Base-by-base conservation (phyloP, 2,329 filamentous ascomycete species). In the Didymella lethalis region DNA sequence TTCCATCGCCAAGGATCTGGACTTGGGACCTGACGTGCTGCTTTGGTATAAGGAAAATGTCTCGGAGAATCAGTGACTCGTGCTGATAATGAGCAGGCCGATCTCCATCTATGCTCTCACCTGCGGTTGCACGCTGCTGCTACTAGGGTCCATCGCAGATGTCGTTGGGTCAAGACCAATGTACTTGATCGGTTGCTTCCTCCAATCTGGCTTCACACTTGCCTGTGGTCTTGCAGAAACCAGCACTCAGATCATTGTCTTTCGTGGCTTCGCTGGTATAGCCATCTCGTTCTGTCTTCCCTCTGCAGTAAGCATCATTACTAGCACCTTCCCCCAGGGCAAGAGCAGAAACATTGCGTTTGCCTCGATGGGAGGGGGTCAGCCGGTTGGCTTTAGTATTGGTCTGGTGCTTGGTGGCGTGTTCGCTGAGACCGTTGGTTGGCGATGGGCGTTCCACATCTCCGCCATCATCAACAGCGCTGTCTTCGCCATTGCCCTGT, bases 401-500 rank as follows among this genome's bases (percentile, higher is more conserved):
- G 84, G 84, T 0, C 74, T 86, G 3, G 77, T 82, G 0, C 71
- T 86, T 3, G 81, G 83, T 28, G 83, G 83, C 55, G 61, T 85
- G 0, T 78, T 86, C 32, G 74, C 79, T 1, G 77, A 82, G 31
- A 78, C 74, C 0, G 77, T 83, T 45, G 82, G 82, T 2, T 86
- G 84, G 84, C 70, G 83, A 44, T 80, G 75, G 60, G 83, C 81
- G 0, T 87, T 82, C 63, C 81, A 84, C 61, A 73, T 83, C 3
- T 73, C 76, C 23, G 81, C 81, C 0, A 80, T 79, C 12, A 64
- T 82, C 28, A 82, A 79, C 28, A 72, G 74, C 2, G 47, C 76
- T 7, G 70, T 82, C 7, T 75, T 81, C n/a, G 62, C 75, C 1
- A 54, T 79, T 5, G 76, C 76, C 3, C 32, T 78, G 25, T 82